These are phyloP conservation scores for Phanerochaete carnosa DNA, from an alignment of 768 basidiomycete genomes.

Conservation along the genomic window DNA sequence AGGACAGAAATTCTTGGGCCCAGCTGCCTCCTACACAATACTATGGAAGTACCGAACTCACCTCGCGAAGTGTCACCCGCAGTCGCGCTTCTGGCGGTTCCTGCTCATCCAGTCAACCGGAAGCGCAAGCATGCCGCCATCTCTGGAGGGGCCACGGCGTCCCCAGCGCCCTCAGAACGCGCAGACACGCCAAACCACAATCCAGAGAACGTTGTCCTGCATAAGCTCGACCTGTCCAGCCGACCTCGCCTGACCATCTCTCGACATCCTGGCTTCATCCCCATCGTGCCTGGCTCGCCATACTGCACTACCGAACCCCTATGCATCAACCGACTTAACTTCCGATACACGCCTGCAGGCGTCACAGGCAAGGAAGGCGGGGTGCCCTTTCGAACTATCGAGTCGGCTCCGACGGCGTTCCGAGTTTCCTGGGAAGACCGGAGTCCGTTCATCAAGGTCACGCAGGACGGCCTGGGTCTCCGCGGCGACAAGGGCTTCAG, in stretches of 20 bases:
- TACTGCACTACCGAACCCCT: slow-evolving; percentile 69
- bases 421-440: slow-evolving; percentile 92
- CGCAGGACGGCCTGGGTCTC: slow-evolving; percentile 72
- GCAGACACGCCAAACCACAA: slow-evolving; percentile 28
- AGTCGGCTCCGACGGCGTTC: slow-evolving; percentile 65
- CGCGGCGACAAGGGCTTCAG: slow-evolving; percentile 87
- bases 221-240: slow-evolving; percentile 59
- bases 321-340: slow-evolving; percentile 73
- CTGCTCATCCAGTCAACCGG: slow-evolving; percentile 18
- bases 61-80: slow-evolving; percentile 31
- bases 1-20: neutral
- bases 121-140: slow-evolving; percentile 56
- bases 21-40: slow-evolving; percentile 1
- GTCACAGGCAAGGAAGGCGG: slow-evolving; percentile 56
- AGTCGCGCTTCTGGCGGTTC: slow-evolving; percentile 26
- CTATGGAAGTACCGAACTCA: slow-evolving; percentile 23
- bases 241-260: slow-evolving; percentile 72
- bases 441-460: slow-evolving; percentile 73
- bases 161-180: slow-evolving; percentile 33
- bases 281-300: slow-evolving; percentile 49
- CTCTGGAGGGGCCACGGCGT: slow-evolving; percentile 25
- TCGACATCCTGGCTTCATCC: slow-evolving; percentile 67
- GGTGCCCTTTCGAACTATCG: slow-evolving; percentile 74
- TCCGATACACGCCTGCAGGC: slow-evolving; percentile 78
- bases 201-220: slow-evolving; percentile 50